Percentiles rank a stretch among this genome's conserved stretches.
phyloP scores from a whole-genome alignment of 139 green algal genomes.

The Raphidocelis subcapitata region DNA sequence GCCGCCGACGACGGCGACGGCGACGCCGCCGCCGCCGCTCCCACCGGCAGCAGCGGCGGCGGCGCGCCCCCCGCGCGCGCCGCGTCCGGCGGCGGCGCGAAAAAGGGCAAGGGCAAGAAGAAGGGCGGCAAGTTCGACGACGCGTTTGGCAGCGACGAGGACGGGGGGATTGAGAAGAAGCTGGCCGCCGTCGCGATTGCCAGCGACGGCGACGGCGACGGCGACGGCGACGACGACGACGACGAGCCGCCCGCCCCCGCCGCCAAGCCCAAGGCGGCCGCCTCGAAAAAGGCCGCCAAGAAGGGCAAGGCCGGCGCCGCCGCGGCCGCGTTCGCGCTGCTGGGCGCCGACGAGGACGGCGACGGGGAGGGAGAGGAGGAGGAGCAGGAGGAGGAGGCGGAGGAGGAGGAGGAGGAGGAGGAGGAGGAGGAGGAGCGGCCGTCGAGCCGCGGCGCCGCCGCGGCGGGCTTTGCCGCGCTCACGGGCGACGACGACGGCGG shows the following conservation, averaged over 20 bases:
- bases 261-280: slow-evolving; percentile 45
- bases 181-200: too few species aligned
- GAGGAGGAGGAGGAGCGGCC: slow-evolving; percentile 33
- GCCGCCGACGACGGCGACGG: not conserved
- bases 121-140: slow-evolving; percentile 49
- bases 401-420: slow-evolving; percentile 40
- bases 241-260: slow-evolving; percentile 9
- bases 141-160: slow-evolving; percentile 55
- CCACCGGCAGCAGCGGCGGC: slow-evolving; percentile 14
- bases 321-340: slow-evolving; percentile 49
- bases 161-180: slow-evolving; percentile 10
- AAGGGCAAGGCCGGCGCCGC: slow-evolving; percentile 40
- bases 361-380: slow-evolving; percentile 45
- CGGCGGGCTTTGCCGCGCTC: not conserved
- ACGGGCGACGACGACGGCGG: not conserved
- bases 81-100: slow-evolving; percentile 49
- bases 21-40: not conserved
- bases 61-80: not conserved
- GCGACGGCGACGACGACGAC: slow-evolving; percentile 49
- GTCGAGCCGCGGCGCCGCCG: not conserved
- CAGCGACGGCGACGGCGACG: slow-evolving; percentile 8
- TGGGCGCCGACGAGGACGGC: slow-evolving; percentile 36
- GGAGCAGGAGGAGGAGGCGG: slow-evolving; percentile 35
- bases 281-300: too few species aligned
- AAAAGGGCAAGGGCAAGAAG: slow-evolving; percentile 71